Conservation (phyloP, 129 eudicot genomes). For the Flaveria bidentis region DNA sequence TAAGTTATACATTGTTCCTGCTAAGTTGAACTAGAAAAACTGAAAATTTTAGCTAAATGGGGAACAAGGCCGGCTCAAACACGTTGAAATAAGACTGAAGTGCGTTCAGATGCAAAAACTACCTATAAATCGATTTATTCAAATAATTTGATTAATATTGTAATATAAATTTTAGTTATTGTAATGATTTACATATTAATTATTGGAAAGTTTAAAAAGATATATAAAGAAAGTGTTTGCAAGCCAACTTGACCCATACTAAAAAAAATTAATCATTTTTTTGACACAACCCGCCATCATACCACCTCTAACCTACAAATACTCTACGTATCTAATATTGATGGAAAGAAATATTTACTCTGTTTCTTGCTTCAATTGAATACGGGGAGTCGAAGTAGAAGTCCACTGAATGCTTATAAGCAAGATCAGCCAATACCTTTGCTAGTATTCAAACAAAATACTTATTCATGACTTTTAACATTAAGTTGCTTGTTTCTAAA, state of each 20-base stretch:
- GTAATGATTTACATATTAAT: neutral
- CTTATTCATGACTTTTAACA: slow-evolving; percentile 4
- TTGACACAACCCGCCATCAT: neutral
- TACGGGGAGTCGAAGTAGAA: slow-evolving; percentile 75
- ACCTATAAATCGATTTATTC: neutral
- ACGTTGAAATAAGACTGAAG: neutral
- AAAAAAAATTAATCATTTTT: neutral
- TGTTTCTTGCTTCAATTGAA: slow-evolving; percentile 73
- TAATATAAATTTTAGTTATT: neutral
- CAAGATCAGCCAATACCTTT: slow-evolving; percentile 92
- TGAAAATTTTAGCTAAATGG: neutral
- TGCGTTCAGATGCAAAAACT: neutral
- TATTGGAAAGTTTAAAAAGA: neutral
- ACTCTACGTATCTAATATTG: neutral
- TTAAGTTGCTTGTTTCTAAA: neutral
- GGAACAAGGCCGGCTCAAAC: neutral
- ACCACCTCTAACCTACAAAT: slow-evolving; percentile 6
- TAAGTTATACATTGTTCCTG: neutral
- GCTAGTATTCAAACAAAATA: slow-evolving; percentile 51
- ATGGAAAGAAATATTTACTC: slow-evolving; percentile 44
- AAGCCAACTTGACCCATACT: neutral
- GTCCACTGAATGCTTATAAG: slow-evolving; percentile 77
- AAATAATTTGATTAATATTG: neutral
- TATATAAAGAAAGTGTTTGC: neutral
- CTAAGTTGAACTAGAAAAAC: too few relatives aligned